Conservation (phyloP, 208 protist species). For the Crithidia bombi region DNA sequence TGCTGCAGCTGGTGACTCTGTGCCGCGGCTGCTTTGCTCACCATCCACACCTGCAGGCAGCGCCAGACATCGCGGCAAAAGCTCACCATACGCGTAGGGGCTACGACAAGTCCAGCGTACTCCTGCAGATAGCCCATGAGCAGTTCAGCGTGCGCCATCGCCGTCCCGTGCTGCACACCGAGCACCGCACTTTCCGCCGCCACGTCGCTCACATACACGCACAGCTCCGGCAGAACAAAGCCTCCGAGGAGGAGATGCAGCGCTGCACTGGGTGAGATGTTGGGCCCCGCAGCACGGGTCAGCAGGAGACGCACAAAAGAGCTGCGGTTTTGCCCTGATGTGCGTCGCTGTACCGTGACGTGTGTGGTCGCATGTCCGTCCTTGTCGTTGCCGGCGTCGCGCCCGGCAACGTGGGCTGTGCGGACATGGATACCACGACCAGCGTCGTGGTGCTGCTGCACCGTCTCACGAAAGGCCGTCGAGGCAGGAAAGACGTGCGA, state of each 20-base stretch:
- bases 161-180: slow-evolving; percentile 49
- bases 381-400: background rate
- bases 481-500: slow-evolving; percentile 35
- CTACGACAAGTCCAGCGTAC: slow-evolving; percentile 53
- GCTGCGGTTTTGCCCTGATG: slow-evolving; percentile 36
- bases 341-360: background rate
- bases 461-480: slow-evolving; percentile 31
- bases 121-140: slow-evolving; percentile 69
- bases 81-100: slow-evolving; percentile 48
- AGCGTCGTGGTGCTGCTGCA: slow-evolving; percentile 25
- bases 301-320: slow-evolving; percentile 73
- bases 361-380: background rate
- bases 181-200: slow-evolving; percentile 59
- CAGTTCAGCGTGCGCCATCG: slow-evolving; percentile 77
- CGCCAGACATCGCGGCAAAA: slow-evolving; percentile 46
- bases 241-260: slow-evolving; percentile 59
- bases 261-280: slow-evolving; percentile 38
- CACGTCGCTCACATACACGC: slow-evolving; percentile 68
- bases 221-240: slow-evolving; percentile 77
- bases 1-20: slow-evolving; percentile 5
- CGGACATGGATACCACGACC: background rate
- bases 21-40: background rate
- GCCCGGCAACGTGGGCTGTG: background rate
- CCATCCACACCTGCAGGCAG: slow-evolving; percentile 33
- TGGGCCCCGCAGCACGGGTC: slow-evolving; percentile 36